These are phyloP conservation scores for Lithospermum erythrorhizon DNA, from an alignment of 257 asterid species.

Conservation along the genomic window DNA sequence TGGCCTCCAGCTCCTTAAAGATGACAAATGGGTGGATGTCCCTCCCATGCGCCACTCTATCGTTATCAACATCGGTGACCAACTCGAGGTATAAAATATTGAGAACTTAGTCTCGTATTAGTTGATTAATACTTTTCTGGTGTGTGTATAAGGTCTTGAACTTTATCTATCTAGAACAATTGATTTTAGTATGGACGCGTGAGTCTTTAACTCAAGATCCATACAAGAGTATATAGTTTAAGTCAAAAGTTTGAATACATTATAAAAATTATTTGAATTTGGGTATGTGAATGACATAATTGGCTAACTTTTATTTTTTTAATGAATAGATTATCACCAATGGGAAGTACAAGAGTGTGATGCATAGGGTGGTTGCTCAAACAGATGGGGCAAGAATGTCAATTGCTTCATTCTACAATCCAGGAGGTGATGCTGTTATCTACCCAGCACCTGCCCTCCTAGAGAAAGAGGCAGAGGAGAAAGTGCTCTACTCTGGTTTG, in stretches of 20 bases:
- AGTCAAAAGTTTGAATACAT: too few species aligned
- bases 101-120: too few species aligned
- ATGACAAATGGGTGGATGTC: slow-evolving; percentile 54
- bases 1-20: slow-evolving; percentile 70
- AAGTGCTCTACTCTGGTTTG: slow-evolving; percentile 18
- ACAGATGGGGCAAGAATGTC: slow-evolving; percentile 54
- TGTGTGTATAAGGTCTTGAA: too few species aligned
- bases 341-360: slow-evolving; percentile 54
- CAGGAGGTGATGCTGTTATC: slow-evolving; percentile 55
- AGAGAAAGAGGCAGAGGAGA: slow-evolving; percentile 34
- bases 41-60: slow-evolving; percentile 73
- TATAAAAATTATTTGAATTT: too few species aligned
- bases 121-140: too few species aligned
- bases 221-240: too few species aligned
- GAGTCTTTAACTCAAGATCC: too few species aligned
- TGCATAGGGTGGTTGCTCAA: slow-evolving; percentile 52
- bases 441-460: slow-evolving; percentile 46
- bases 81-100: slow-evolving; percentile 41
- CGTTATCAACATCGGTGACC: slow-evolving; percentile 58
- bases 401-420: slow-evolving; percentile 55
- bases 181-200: too few species aligned
- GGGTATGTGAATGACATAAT: neutral
- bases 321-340: slow-evolving; percentile 41
- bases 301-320: neutral
- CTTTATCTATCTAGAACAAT: too few species aligned